Conservation (phyloP, 371 early-diverging fungal genomes). For the Mortierella sp. region DNA sequence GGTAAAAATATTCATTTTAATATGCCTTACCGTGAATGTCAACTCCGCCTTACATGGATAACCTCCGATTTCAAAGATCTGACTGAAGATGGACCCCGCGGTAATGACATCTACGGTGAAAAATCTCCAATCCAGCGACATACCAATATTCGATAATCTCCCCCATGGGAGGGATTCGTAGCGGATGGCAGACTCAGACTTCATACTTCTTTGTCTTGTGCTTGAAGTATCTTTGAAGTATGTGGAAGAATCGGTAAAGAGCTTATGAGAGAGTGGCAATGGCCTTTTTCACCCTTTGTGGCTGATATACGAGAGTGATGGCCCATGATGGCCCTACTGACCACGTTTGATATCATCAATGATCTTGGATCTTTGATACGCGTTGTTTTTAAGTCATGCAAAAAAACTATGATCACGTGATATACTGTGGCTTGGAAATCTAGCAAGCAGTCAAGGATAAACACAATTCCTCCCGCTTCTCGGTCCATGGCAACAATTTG, state of each 20-base stretch:
- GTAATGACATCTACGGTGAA: neutral
- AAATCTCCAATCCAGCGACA: constrained; percentile 1
- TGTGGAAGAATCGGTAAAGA: neutral
- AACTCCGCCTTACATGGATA: neutral
- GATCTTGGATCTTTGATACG: too few species aligned
- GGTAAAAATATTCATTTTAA: neutral
- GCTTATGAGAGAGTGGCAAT: neutral
- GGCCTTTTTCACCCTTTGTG: neutral
- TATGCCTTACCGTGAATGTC: neutral
- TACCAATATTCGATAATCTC: neutral
- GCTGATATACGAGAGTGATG: neutral
- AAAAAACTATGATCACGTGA: neutral
- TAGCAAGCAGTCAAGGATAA: constrained; percentile 1
- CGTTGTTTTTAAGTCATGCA: too few species aligned
- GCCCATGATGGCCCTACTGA: neutral
- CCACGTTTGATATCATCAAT: neutral
- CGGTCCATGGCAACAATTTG: neutral
- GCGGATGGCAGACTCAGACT: neutral
- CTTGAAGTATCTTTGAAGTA: neutral
- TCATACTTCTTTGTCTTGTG: neutral
- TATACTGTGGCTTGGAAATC: neutral
- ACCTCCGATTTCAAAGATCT: constrained; percentile 8
- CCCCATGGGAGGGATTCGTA: constrained; percentile 7
- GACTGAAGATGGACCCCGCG: neutral
- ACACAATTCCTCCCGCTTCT: constrained; percentile 1